These are phyloP conservation scores for Ceratobasidium sp. DNA, from an alignment of 1,284 basidiomycete genomes.

Conservation along the genomic window DNA sequence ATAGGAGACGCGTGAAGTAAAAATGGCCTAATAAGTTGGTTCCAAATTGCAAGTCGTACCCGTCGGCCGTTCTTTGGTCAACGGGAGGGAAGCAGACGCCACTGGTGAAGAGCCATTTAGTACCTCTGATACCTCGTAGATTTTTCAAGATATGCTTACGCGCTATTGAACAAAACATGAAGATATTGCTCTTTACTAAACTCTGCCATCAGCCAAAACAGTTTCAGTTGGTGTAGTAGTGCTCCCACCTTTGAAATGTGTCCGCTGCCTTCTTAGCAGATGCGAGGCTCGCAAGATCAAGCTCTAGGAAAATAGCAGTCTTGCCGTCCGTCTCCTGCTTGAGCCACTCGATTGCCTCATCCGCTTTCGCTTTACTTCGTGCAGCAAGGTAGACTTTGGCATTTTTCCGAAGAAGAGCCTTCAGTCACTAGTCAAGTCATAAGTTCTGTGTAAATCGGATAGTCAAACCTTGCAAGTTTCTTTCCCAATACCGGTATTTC, in stretches of 20 bases:
- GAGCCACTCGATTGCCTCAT: constrained; percentile 66
- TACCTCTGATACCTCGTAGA: background rate
- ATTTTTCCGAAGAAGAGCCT: constrained; percentile 67
- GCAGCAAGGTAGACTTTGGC: constrained; percentile 76
- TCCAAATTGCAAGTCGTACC: constrained; percentile 71
- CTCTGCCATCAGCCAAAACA: background rate
- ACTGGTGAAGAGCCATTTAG: background rate
- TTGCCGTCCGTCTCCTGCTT: constrained; percentile 60
- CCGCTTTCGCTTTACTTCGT: constrained; percentile 65
- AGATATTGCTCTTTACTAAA: constrained; percentile 64
- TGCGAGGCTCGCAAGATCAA: constrained; percentile 71
- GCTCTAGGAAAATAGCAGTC: constrained; percentile 66
- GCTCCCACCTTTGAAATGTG: constrained; percentile 63
- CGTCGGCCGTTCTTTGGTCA: constrained; percentile 65
- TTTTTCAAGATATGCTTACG: constrained; percentile 56
- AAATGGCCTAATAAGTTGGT: constrained; percentile 71
- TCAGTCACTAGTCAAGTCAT: constrained; percentile 23
- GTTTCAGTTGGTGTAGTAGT: constrained; percentile 4
- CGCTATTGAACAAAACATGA: constrained; percentile 68
- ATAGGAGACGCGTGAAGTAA: constrained; percentile 65
- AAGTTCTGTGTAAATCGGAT: too few relatives aligned
- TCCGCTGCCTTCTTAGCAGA: constrained; percentile 66
- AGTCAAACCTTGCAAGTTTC: constrained; percentile 45
- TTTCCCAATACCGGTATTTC: constrained; percentile 50
- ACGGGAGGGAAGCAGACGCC: constrained; percentile 65